Conservation (phyloP, 73 alveolate species). For the Paramecium octaurelia region DNA sequence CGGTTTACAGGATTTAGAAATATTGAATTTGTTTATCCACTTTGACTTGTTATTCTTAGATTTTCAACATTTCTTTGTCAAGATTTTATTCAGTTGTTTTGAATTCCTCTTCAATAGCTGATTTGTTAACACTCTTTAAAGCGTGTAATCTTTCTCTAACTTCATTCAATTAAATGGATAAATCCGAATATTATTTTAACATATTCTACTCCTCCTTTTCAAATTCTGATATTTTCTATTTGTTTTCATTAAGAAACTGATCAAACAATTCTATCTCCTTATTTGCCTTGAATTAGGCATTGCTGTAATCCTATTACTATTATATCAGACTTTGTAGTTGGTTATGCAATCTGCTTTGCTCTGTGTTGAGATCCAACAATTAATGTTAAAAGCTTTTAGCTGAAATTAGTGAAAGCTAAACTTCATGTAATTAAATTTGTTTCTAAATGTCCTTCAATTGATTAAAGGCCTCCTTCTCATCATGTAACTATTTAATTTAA, state of each 20-base stretch:
- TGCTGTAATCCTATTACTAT: background rate
- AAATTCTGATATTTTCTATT: background rate
- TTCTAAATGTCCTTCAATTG: background rate
- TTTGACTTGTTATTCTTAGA: background rate
- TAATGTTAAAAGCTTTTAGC: constrained; percentile 26
- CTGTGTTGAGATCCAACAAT: background rate
- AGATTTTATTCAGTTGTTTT: background rate
- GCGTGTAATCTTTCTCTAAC: background rate
- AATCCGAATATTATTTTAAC: background rate
- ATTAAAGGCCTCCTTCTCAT: constrained; percentile 20
- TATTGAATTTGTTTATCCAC: background rate
- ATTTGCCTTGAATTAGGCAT: background rate
- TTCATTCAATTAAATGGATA: background rate
- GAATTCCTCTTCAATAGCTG: background rate
- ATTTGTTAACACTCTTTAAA: background rate
- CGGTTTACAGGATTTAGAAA: background rate
- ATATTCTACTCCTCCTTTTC: background rate
- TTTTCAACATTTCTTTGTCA: background rate
- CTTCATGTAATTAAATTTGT: constrained; percentile 9
- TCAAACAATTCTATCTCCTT: background rate
- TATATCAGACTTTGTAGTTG: background rate
- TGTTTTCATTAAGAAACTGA: background rate
- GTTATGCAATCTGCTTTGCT: constrained; percentile 3
- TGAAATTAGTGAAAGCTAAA: background rate
- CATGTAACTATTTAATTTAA: constrained; percentile 7